Evolutionary conservation across 75 land plant species (phyloP), one percentile per base, ranked within the genome.

Genomic region (Picea glauca): DNA sequence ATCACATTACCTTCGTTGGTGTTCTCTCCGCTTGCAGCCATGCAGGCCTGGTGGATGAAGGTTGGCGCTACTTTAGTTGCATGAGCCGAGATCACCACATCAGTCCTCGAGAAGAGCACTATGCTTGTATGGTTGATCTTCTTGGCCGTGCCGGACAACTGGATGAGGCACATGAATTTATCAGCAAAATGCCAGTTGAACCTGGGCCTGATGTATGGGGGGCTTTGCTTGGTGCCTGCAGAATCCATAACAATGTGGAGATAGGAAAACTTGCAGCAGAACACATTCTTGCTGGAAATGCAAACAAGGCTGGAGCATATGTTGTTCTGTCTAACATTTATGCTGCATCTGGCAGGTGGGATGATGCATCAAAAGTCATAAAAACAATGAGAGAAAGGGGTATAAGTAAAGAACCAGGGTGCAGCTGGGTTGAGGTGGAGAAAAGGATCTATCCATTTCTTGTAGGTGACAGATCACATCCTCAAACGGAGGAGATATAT

Each of bases 351-450:
- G 86, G 88, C 38, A 82, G 61, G 50, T 80, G 76, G 79, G 78
- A 75, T 13, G 81, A 84, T 23, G 86, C 84, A 5, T 74, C 80
- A 20, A 79, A 58, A 13, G 73, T 84, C 17, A 65, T 56, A 78
- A 77, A 20, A 43, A 8, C 68, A 56, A 89, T 88, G 90, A 85
- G 78, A 35, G 77, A 78, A 31, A 78, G 61, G 26, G 85, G 85
- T 14, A 80, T 80, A 2, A 83, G 81, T 60, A 89, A 89, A 78
- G 81, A 89, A 65, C 90, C 88, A 11, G 90, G 86, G 13, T 83
- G 86, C 65, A 89, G 88, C 60, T 89, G 88, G 88, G 81, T 86
- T 62, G 86, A 89, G 63, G 79, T 81, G 65, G 80, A 77, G 13
- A 67, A 75, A 33, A 14, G 58, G 38, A 78, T 80, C 9, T 81